Evolutionary conservation across 2,329 filamentous ascomycete species (phyloP).

Genomic region (Aspergillus viridinutans): DNA sequence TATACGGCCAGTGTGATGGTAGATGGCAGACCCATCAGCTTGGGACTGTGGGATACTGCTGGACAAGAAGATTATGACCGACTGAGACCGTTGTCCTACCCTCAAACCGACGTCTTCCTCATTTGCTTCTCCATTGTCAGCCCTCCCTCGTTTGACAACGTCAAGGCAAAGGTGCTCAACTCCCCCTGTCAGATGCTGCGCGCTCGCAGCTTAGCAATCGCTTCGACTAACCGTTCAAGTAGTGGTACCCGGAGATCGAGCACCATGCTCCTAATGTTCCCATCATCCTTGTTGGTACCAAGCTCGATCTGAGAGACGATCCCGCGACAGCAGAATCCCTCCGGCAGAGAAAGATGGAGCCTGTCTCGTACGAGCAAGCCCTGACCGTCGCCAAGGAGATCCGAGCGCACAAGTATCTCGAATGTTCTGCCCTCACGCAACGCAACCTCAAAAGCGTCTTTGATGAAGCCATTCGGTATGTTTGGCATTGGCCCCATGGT

Average conservation of each 20-base stretch:
- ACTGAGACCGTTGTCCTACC: slow-evolving; percentile 90
- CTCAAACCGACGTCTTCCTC: slow-evolving; percentile 95
- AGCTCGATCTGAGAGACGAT: slow-evolving; percentile 92
- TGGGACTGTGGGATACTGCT: slow-evolving; percentile 97
- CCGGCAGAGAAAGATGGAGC: slow-evolving; percentile 89
- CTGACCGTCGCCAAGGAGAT: slow-evolving; percentile 88
- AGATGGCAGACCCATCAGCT: slow-evolving; percentile 93
- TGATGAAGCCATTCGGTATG: slow-evolving; percentile 94
- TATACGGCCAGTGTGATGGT: slow-evolving; percentile 99
- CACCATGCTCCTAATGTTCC: slow-evolving; percentile 93
- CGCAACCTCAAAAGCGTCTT: slow-evolving; percentile 98
- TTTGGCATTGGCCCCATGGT: slow-evolving; percentile 7
- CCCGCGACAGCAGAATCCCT: slow-evolving; percentile 74
- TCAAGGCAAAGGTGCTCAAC: slow-evolving; percentile 82
- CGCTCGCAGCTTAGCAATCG: not conserved
- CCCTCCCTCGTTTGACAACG: slow-evolving; percentile 97
- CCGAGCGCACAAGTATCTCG: slow-evolving; percentile 92
- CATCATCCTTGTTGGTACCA: slow-evolving; percentile 95
- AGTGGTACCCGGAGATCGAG: slow-evolving; percentile 98
- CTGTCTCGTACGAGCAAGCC: slow-evolving; percentile 92
- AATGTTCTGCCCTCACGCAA: slow-evolving; percentile 96
- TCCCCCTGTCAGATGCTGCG: not conserved
- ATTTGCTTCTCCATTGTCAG: slow-evolving; percentile 99
- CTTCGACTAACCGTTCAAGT: slow-evolving; percentile 9
- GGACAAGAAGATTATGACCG: slow-evolving; percentile 98